Percentiles rank a stretch among this genome's conserved stretches.
Conservation (phyloP, 495 filamentous ascomycete species). For the Podospora pseudocomata region DNA sequence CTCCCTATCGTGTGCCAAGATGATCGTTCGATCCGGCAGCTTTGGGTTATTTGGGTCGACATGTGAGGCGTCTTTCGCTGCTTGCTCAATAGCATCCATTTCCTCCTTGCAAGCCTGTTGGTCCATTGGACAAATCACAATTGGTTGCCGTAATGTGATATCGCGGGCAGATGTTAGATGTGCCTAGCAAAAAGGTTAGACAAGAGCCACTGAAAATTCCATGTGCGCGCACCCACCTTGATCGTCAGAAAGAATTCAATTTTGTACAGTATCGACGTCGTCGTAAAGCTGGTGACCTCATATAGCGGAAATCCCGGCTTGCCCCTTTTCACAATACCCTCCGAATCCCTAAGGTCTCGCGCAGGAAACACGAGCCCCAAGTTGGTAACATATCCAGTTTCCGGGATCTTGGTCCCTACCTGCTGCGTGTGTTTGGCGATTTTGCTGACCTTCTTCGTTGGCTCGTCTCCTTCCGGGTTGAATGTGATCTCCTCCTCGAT, state of each 20-base stretch:
- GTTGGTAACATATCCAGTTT: conserved; percentile 85
- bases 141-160: conserved; percentile 85
- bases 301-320: conserved; percentile 89
- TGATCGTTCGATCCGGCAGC: conserved; percentile 77
- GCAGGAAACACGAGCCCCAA: conserved; percentile 87
- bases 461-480: conserved; percentile 97
- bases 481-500: conserved; percentile 98
- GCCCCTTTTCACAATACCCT: conserved; percentile 81
- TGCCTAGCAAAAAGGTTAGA: conserved; percentile 55
- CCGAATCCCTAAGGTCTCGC: conserved; percentile 81
- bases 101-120: conserved; percentile 95
- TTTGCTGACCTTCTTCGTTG: conserved; percentile 82
- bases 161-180: conserved; percentile 88
- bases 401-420: conserved; percentile 78
- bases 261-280: conserved; percentile 90
- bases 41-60: conserved; percentile 85
- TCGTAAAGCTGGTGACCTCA: conserved; percentile 84
- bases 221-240: conserved; percentile 59
- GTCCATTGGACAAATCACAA: conserved; percentile 93
- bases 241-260: conserved; percentile 96
- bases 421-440: conserved; percentile 78
- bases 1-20: conserved; percentile 70
- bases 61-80: conserved; percentile 84
- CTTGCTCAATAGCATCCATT: conserved; percentile 95
- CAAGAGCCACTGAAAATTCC: background rate